phyloP scores from a whole-genome alignment of 1,284 basidiomycete species.

The Rhodotorula sp. region DNA sequence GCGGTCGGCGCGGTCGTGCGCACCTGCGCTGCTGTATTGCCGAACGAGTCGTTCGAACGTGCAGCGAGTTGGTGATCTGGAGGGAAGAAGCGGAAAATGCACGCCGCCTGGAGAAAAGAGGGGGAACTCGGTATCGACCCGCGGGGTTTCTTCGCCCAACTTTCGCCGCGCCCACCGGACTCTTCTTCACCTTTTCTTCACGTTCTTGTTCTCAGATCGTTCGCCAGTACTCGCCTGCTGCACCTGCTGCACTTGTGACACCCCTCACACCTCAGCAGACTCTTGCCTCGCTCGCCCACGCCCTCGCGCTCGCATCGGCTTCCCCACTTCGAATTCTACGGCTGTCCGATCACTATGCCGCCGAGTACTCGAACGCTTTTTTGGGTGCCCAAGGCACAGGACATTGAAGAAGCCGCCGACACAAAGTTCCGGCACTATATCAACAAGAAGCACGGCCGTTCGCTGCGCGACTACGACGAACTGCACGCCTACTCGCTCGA shows the following conservation, averaged over 20 bases:
- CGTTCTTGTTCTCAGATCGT: neutral
- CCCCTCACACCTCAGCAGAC: no score
- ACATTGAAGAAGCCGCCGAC: constrained; percentile 29
- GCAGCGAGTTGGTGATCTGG: no score
- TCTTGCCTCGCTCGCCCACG: neutral
- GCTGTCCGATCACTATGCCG: neutral
- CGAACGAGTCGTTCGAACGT: neutral
- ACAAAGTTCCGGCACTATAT: constrained; percentile 37
- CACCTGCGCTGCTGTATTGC: neutral
- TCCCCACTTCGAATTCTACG: neutral
- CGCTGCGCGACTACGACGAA: constrained; percentile 37
- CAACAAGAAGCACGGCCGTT: constrained; percentile 25
- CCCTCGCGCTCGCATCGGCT: neutral
- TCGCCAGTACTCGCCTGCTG: neutral
- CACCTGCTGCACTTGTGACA: neutral
- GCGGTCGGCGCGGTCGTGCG: neutral
- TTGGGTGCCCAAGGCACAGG: constrained; percentile 27
- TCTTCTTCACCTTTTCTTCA: neutral
- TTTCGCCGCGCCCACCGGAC: neutral
- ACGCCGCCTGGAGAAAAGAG: neutral
- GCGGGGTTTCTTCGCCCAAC: neutral
- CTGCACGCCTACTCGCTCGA: constrained; percentile 34
- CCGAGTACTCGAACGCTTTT: constrained; percentile 31
- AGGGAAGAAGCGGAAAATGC: no score
- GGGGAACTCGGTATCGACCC: no score